Conservation (phyloP, 805 yeast genomes). For the Ogataea philodendri region DNA sequence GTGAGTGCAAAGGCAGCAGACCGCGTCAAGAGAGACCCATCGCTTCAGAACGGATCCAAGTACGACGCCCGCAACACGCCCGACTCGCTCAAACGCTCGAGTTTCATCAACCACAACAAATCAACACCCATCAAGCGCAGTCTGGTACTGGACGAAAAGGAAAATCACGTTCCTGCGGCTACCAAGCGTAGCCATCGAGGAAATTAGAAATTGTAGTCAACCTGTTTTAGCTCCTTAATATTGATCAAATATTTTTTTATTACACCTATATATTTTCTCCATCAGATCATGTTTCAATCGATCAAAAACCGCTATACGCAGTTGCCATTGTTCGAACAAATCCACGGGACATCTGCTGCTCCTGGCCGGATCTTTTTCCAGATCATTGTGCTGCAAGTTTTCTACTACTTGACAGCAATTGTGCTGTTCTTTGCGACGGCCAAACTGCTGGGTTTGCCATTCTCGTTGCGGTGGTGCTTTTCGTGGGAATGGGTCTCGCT, state of each 20-base stretch:
- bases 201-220: conserved; percentile 2
- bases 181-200: conserved; percentile 17
- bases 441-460: conserved; percentile 66
- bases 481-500: conserved; percentile 74
- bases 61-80: conserved; percentile 58
- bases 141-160: conserved; percentile 19
- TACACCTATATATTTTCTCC: background rate
- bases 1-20: conserved; percentile 67
- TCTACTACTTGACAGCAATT: conserved; percentile 74
- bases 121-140: conserved; percentile 60
- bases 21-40: conserved; percentile 45
- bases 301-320: conserved; percentile 14
- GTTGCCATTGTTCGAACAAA: conserved; percentile 17
- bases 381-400: conserved; percentile 71
- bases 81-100: conserved; percentile 53
- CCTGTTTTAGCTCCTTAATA: too few species aligned
- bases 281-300: conserved; percentile 17
- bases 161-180: conserved; percentile 10
- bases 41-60: conserved; percentile 39
- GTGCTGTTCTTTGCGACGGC: conserved; percentile 64
- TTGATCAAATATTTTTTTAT: too few species aligned
- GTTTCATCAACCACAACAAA: conserved; percentile 56
- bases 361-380: conserved; percentile 65
- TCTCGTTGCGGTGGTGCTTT: conserved; percentile 68
- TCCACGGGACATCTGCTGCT: conserved; percentile 32